These are phyloP conservation scores for Clavariopsis aquatica DNA, from an alignment of 495 filamentous ascomycete genomes.

Conservation along the genomic window DNA sequence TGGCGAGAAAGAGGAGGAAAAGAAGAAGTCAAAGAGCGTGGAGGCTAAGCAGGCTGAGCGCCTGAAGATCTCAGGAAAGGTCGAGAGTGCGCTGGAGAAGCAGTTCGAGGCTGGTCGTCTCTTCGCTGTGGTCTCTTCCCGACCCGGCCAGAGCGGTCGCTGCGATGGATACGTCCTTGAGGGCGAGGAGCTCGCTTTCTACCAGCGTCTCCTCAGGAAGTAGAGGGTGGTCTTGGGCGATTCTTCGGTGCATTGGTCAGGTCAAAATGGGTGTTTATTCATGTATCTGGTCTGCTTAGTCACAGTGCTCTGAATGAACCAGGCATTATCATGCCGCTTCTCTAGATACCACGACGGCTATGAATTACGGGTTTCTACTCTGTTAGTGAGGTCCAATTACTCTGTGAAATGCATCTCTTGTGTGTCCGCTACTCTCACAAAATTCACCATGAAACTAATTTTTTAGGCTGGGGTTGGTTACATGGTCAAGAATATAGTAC, in stretches of 20 bases:
- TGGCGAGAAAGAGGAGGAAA: slow-evolving; percentile 52
- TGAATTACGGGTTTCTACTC: slow-evolving; percentile 10
- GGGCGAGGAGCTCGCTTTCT: slow-evolving; percentile 99
- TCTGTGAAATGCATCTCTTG: not conserved
- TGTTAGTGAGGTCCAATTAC: not conserved
- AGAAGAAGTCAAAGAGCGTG: slow-evolving; percentile 68
- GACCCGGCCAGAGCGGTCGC: slow-evolving; percentile 95
- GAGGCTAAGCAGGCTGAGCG: slow-evolving; percentile 94
- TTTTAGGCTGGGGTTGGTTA: no score
- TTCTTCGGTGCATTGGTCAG: slow-evolving; percentile 29
- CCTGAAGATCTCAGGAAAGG: slow-evolving; percentile 80
- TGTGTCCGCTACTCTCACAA: no score
- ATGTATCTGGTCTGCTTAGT: slow-evolving; percentile 36
- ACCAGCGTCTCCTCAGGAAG: slow-evolving; percentile 97
- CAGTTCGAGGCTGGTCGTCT: slow-evolving; percentile 99
- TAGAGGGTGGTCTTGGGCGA: slow-evolving; percentile 55
- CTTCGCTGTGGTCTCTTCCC: slow-evolving; percentile 84
- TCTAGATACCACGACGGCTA: slow-evolving; percentile 33
- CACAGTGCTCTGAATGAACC: slow-evolving; percentile 31
- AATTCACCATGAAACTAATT: no score
- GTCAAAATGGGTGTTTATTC: slow-evolving; percentile 36
- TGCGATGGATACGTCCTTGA: slow-evolving; percentile 97
- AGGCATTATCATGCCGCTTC: slow-evolving; percentile 20
- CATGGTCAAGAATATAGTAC: no score
- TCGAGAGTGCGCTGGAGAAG: slow-evolving; percentile 86